Conservation (phyloP, 2,329 filamentous ascomycete genomes). For the Beauveria pseudobassiana region DNA sequence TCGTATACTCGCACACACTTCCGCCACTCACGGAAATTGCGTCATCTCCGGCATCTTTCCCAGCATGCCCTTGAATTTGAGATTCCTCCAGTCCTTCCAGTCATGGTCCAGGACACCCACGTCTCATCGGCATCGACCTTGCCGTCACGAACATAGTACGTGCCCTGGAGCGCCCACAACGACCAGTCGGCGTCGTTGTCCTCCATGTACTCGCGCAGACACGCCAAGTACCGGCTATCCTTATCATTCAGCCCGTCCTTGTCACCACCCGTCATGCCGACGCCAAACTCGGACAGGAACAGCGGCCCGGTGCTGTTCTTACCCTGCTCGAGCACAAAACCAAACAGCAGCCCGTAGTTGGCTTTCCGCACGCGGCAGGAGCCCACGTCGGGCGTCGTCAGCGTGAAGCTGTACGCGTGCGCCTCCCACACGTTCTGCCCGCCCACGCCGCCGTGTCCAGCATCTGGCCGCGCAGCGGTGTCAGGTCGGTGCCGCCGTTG, state of each 20-base stretch:
- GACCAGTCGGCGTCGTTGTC: conserved; percentile 53
- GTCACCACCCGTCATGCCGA: conserved; percentile 36
- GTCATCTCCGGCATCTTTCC: conserved; percentile 32
- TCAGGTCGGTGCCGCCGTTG: conserved; percentile 46
- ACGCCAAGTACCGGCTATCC: conserved; percentile 42
- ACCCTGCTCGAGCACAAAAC: conserved; percentile 44
- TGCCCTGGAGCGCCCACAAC: conserved; percentile 50
- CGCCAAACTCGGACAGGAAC: conserved; percentile 54
- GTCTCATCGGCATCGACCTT: conserved; percentile 43
- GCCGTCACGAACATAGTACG: conserved; percentile 49
- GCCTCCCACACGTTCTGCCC: conserved; percentile 52
- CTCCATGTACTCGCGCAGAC: conserved; percentile 44
- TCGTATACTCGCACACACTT: too few species aligned
- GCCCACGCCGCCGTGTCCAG: conserved; percentile 39
- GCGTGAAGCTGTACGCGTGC: conserved; percentile 50
- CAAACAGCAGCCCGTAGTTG: conserved; percentile 39
- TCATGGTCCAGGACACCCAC: conserved; percentile 39
- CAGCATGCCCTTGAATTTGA: conserved; percentile 26
- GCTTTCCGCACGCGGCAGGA: conserved; percentile 35
- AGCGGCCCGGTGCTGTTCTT: conserved; percentile 43
- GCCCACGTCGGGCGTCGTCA: conserved; percentile 36
- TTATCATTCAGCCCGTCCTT: conserved; percentile 35
- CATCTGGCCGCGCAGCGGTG: conserved; percentile 27
- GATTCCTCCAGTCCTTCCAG: conserved; percentile 32
- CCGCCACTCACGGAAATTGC: conserved; percentile 22